These are phyloP conservation scores for Tulasnella sp. DNA, from an alignment of 768 basidiomycete species.

Conservation along the genomic window DNA sequence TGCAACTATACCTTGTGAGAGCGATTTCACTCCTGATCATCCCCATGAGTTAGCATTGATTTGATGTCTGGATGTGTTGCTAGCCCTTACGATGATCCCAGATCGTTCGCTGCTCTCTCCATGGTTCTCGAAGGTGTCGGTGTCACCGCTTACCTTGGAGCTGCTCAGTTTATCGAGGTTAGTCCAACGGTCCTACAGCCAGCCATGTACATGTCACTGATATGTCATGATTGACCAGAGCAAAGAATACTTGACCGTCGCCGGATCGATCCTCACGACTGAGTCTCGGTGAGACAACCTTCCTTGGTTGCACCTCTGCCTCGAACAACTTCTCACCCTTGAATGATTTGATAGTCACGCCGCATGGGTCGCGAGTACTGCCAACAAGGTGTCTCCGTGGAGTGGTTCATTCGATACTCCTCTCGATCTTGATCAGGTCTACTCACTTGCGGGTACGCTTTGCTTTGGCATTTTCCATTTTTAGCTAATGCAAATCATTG, in stretches of 20 bases:
- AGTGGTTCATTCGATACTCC: slow-evolving; percentile 45
- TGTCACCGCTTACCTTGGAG: slow-evolving; percentile 49
- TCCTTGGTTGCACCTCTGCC: too few species aligned
- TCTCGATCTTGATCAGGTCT: slow-evolving; percentile 35
- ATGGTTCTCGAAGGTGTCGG: slow-evolving; percentile 46
- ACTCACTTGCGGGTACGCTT: slow-evolving; percentile 31
- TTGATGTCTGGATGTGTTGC: neutral
- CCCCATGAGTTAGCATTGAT: neutral
- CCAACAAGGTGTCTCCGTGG: slow-evolving; percentile 42
- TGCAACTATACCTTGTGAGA: slow-evolving; percentile 52
- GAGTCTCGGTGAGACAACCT: slow-evolving; percentile 51
- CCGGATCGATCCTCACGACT: slow-evolving; percentile 48
- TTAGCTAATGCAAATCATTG: too few species aligned
- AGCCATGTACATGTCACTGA: too few species aligned
- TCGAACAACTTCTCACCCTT: too few species aligned
- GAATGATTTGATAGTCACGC: too few species aligned
- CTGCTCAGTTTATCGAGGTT: slow-evolving; percentile 35
- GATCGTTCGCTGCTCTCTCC: slow-evolving; percentile 40
- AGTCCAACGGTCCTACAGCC: too few species aligned
- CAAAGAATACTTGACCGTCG: slow-evolving; percentile 40
- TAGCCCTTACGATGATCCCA: slow-evolving; percentile 37
- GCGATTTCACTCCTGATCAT: neutral
- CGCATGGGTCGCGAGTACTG: slow-evolving; percentile 44
- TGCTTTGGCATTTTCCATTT: neutral
- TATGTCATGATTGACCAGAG: too few species aligned